Conservation (phyloP, 2,329 filamentous ascomycete genomes). For the Lachnellula cervina region DNA sequence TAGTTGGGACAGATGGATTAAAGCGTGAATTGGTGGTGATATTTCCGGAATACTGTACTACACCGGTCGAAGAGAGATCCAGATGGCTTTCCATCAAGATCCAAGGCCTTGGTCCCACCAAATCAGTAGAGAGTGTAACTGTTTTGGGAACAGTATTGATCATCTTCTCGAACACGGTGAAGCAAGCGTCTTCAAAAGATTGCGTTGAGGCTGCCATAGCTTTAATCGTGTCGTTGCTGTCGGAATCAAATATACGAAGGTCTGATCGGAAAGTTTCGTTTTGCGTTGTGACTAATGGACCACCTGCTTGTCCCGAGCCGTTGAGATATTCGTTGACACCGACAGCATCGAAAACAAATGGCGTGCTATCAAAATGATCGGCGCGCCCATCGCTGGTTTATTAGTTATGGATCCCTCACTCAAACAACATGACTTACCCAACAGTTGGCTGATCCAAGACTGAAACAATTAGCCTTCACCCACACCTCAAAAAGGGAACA, state of each 20-base stretch:
- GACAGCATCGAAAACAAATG: slow-evolving; percentile 47
- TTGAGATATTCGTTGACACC: slow-evolving; percentile 48
- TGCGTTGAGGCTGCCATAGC: neutral
- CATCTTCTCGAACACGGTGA: slow-evolving; percentile 10
- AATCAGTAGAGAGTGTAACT: slow-evolving; percentile 3
- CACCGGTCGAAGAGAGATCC: slow-evolving; percentile 1
- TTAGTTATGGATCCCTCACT: neutral
- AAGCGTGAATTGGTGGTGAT: neutral
- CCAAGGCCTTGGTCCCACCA: slow-evolving; percentile 3
- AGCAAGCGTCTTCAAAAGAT: slow-evolving; percentile 10
- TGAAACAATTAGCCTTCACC: neutral
- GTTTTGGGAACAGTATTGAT: slow-evolving; percentile 8
- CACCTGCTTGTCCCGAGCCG: slow-evolving; percentile 40
- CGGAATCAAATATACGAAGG: slow-evolving; percentile 13
- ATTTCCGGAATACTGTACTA: neutral
- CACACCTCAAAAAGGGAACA: neutral
- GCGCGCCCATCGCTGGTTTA: slow-evolving; percentile 8
- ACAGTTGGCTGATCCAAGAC: neutral
- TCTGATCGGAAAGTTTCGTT: slow-evolving; percentile 12
- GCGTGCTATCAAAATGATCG: slow-evolving; percentile 40
- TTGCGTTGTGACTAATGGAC: slow-evolving; percentile 36
- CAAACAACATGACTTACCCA: neutral
- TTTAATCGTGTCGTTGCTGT: slow-evolving; percentile 13
- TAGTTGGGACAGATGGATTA: neutral
- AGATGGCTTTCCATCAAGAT: neutral